Conservation (phyloP, 768 basidiomycete genomes). For the Coprinopsis marcescibilis region DNA sequence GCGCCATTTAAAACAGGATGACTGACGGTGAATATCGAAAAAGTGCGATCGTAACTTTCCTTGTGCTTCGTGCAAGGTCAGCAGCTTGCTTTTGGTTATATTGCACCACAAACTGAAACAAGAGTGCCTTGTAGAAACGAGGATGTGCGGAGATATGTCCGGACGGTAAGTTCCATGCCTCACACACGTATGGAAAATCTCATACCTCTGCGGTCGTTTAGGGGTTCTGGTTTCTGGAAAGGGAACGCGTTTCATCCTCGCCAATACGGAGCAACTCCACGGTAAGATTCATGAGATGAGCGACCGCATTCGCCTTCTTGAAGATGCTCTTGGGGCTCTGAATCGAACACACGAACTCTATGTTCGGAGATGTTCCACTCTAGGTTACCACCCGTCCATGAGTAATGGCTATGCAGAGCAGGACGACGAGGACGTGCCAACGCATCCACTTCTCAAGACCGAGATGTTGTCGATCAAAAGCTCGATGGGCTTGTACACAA, state of each 20-base stretch:
- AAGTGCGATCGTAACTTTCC: conserved; percentile 50
- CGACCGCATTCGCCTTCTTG: conserved; percentile 55
- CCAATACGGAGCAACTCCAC: conserved; percentile 62
- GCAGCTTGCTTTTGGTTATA: conserved; percentile 5
- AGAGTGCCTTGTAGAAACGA: conserved; percentile 38
- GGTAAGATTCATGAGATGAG: conserved; percentile 63
- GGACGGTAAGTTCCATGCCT: conserved; percentile 36
- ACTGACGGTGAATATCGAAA: conserved; percentile 13
- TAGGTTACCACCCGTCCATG: conserved; percentile 14
- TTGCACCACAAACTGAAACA: conserved; percentile 4
- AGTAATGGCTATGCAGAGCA: conserved; percentile 18
- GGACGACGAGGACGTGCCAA: conserved; percentile 20
- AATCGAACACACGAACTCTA: conserved; percentile 6
- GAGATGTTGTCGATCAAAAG: conserved; percentile 53
- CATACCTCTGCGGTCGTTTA: conserved; percentile 16
- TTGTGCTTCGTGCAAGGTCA: conserved; percentile 39
- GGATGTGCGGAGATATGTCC: conserved; percentile 65
- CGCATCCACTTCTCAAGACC: conserved; percentile 46
- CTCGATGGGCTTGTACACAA: conserved; percentile 43
- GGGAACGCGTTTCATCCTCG: conserved; percentile 62
- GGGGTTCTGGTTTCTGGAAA: conserved; percentile 63
- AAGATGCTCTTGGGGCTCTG: conserved; percentile 41
- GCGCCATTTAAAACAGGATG: conserved; percentile 5
- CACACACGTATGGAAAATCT: neutral
- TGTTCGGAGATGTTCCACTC: conserved; percentile 6